Percentiles rank a stretch among this genome's conserved stretches.
These are phyloP conservation scores for Suhomyces sp. DNA, from an alignment of 805 yeast genomes.

Conservation along the genomic window DNA sequence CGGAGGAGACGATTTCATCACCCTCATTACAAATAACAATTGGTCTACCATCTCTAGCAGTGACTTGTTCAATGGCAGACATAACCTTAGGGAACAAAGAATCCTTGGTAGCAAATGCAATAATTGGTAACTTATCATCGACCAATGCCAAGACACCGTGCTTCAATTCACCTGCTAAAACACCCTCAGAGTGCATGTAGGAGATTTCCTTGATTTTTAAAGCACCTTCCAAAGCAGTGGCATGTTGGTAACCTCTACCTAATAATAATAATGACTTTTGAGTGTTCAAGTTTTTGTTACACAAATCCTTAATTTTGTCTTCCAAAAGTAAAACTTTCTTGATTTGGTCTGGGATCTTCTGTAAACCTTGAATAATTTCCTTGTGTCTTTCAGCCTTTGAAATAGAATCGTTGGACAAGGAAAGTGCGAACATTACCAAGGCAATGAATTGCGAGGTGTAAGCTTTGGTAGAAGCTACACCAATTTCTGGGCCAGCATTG, in stretches of 20 bases:
- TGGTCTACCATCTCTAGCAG: conserved; percentile 97
- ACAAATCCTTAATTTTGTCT: conserved; percentile 69
- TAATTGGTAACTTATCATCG: conserved; percentile 89
- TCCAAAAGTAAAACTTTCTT: conserved; percentile 72
- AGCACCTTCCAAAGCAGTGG: conserved; percentile 98
- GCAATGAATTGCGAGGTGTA: conserved; percentile 98
- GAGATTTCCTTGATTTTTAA: conserved; percentile 97
- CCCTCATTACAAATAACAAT: conserved; percentile 86
- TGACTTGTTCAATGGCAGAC: conserved; percentile 94
- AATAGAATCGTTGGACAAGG: conserved; percentile 88
- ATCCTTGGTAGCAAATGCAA: conserved; percentile 95
- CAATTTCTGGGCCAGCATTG: conserved; percentile 99
- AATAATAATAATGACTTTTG: conserved; percentile 86
- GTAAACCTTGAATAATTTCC: conserved; percentile 84
- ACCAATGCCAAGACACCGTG: conserved; percentile 98
- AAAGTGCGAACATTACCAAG: conserved; percentile 91
- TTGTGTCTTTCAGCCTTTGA: conserved; percentile 73
- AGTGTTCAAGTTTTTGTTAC: conserved; percentile 67
- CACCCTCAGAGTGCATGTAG: conserved; percentile 99
- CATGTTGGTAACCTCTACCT: conserved; percentile 97
- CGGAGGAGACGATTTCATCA: conserved; percentile 59
- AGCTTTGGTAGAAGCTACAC: conserved; percentile 98
- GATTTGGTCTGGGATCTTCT: conserved; percentile 82
- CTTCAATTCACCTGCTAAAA: conserved; percentile 96
- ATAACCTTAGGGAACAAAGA: conserved; percentile 93